Conservation (phyloP, 257 asterid species). For the Solanum etuberosum region DNA sequence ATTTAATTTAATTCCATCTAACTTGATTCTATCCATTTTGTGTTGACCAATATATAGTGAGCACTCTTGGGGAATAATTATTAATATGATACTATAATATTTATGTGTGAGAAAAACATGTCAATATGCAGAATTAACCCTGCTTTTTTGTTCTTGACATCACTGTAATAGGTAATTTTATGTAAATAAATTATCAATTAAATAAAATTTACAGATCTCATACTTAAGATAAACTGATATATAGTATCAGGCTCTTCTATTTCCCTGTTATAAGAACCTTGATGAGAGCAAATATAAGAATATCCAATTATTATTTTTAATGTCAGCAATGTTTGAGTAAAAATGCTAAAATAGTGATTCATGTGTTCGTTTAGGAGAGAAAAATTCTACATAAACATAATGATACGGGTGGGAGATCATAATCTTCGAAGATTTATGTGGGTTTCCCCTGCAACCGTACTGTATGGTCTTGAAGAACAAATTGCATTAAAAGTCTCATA, state of each 20-base stretch:
- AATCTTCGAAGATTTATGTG: neutral
- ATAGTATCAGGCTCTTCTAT: neutral
- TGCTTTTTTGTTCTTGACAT: neutral
- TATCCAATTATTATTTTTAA: neutral
- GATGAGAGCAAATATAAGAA: neutral
- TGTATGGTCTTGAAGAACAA: too few species aligned
- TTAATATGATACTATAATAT: too few species aligned
- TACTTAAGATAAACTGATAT: neutral
- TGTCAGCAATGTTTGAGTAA: neutral
- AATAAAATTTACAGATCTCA: neutral
- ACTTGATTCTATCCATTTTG: neutral
- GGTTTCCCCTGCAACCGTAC: neutral
- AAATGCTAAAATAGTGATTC: neutral
- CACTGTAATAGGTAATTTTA: neutral
- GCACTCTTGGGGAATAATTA: too few species aligned
- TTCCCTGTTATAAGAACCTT: neutral
- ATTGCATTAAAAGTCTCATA: too few species aligned
- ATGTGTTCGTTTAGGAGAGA: neutral
- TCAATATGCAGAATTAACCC: too few species aligned
- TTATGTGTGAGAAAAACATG: too few species aligned
- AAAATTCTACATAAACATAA: neutral
- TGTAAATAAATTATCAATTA: neutral
- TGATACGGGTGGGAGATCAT: neutral
- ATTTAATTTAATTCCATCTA: neutral
- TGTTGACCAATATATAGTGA: neutral